Base-by-base conservation (phyloP, 257 asterid genomes). In the Fraxinus excelsior region DNA sequence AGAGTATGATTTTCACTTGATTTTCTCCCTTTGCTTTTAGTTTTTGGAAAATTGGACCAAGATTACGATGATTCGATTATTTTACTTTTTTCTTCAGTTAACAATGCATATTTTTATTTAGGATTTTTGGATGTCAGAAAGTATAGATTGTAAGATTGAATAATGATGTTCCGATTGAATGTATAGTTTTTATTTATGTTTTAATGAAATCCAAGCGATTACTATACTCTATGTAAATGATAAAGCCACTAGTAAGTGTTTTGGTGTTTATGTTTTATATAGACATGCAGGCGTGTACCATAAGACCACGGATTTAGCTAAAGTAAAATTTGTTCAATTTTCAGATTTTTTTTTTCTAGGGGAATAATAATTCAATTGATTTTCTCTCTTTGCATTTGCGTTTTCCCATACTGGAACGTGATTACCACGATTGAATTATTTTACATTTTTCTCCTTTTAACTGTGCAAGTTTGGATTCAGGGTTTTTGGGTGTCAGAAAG, bases 71-170 rank as follows among this genome's bases (percentile, higher is more conserved):
- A 44, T 44, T 44, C 6, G 19, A 44, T 44, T 19, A 21, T 51
- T 72, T 26, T 11, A 25, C 1, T 4, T 62, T 40, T 82, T 74
- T 13, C 8, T 29, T 19, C 31, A 4, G 13, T 31, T 11, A 21
- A 68, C 51, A 53, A 5, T 26, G 70, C 38, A 9, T 23, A 2
- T 75, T 75, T 69, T 79, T 44, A 56, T 74, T 83, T 44, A 73
- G 87, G 85, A 84, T 46, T 82, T 83, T 71, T 42, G 72, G 8
- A 69, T 8, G 66, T 75, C 53, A 25, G 13, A 29, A 49, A 23
- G 72, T 35, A 21, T 60, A 40, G 49, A 40, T 40, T 11, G 49
- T 40, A 11, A 40, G 16, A 40, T 40, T 40, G 49, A 40, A 40
- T 40, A 40, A 40, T 40, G 49, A 10, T 0, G 4, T 40, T 40